Base-by-base conservation (phyloP, 805 yeast genomes). In the Kluyveromyces dobzhanskii region DNA sequence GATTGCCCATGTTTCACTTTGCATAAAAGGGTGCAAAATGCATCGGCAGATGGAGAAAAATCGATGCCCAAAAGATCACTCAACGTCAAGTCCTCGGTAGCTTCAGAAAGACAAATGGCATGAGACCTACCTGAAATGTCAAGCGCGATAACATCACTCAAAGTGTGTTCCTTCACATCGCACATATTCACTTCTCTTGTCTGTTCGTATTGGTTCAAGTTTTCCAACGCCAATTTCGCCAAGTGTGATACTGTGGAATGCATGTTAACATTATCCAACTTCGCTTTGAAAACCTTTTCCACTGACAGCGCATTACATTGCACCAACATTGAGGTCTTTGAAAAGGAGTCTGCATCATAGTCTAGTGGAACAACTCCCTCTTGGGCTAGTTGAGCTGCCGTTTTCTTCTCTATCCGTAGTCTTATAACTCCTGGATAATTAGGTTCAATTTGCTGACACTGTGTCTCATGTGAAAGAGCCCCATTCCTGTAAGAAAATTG, bases 51-150 rank as follows among this genome's bases (percentile, higher is more conserved):
- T 2, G 70, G 70, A 0, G 61, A 53, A 19, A 58, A 55, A 45
- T 64, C 69, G n/a, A 62, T 41, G 1, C 56, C 48, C n/a, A 66
- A 31, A 1, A 59, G 30, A 8, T 62, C 55, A 2, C 48, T 37
- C 2, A 66, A 31, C 2, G 60, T 44, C 25, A 44, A 18, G 16
- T 50, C 54, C 17, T 54, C 42, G 31, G 47, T 44, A 3, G 48
- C 17, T 14, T 44, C 43, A n/a, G 41, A 31, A n/a, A 53, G 32
- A 8, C 16, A 34, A 2, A 43, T 40, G 4, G 42, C 43, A 4
- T 39, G 24, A 18, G 45, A 46, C 26, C 46, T 45, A 3, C 61
- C 62, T 14, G 50, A 40, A 32, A 52, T 38, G 21, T 50, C 50
- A 10, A 56, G 46, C 2, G 53, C 53, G 1, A 46, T 14, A 3